These are phyloP conservation scores for Aspergillus nomiae DNA, from an alignment of 2,329 filamentous ascomycete genomes.

Conservation along the genomic window DNA sequence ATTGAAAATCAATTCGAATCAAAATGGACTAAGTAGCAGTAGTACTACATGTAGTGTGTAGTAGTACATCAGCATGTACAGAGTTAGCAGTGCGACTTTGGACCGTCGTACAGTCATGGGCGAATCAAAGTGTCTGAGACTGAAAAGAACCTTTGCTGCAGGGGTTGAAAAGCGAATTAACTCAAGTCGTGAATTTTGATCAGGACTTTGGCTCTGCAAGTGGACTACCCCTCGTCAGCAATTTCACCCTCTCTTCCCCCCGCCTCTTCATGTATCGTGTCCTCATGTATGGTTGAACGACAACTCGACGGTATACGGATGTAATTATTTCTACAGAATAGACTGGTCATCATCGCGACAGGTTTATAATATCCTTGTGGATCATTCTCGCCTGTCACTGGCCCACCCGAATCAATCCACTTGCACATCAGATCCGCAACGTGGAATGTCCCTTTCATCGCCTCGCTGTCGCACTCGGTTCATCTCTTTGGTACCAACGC, in stretches of 20 bases:
- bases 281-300: not conserved
- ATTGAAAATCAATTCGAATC: not conserved
- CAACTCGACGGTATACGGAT: not conserved
- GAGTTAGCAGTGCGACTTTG: not conserved
- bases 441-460: slow-evolving; percentile 20
- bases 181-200: not conserved
- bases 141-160: not conserved
- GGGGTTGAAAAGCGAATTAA: not conserved
- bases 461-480: slow-evolving; percentile 10
- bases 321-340: not conserved
- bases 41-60: too few species aligned
- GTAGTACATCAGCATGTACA: not conserved
- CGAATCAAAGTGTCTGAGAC: not conserved
- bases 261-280: not conserved
- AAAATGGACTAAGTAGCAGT: not conserved
- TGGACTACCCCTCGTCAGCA: not conserved
- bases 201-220: not conserved
- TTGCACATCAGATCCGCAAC: slow-evolving; percentile 15
- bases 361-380: not conserved
- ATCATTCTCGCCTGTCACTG: not conserved
- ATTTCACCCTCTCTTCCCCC: not conserved
- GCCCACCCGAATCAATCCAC: slow-evolving; percentile 1
- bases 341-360: not conserved
- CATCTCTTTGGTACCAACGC: slow-evolving; percentile 17
- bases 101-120: not conserved